Evolutionary conservation across 306 rosid genomes (phyloP).

Genomic region (Vicia sativa): DNA sequence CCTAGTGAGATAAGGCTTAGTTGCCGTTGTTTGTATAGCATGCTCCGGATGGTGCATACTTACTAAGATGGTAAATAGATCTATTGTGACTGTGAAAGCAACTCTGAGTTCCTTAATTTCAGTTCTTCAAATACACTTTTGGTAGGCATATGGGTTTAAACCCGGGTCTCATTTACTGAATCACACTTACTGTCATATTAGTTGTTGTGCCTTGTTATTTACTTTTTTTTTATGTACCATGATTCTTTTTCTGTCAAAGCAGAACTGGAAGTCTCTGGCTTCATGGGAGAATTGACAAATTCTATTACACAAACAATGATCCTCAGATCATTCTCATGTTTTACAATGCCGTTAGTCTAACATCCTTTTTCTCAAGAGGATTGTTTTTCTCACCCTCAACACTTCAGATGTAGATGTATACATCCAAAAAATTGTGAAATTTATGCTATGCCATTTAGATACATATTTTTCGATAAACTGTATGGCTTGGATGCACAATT

Average conservation of each 20-base stretch:
- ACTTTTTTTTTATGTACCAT: background rate
- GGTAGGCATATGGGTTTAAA: background rate
- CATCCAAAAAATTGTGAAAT: no score
- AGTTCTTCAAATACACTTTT: background rate
- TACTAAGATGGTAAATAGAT: background rate
- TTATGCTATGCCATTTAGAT: no score
- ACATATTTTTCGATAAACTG: background rate
- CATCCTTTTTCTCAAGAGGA: no score
- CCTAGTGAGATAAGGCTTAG: no score
- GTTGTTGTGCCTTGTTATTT: background rate
- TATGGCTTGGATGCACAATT: background rate
- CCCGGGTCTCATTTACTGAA: background rate
- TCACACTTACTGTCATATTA: background rate
- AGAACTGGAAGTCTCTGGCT: background rate
- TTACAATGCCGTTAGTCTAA: no score
- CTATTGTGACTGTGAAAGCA: background rate
- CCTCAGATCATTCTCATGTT: no score
- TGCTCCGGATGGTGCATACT: slow-evolving; percentile 4
- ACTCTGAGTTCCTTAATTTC: background rate
- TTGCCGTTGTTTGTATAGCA: background rate
- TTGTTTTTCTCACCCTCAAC: no score
- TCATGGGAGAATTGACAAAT: background rate
- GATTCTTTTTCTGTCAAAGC: background rate
- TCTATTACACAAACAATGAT: no score
- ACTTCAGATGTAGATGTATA: no score